Evolutionary conservation across 139 green algal genomes (phyloP), one percentile per base, ranked within the genome.

Genomic region (Micractinium conductrix): DNA sequence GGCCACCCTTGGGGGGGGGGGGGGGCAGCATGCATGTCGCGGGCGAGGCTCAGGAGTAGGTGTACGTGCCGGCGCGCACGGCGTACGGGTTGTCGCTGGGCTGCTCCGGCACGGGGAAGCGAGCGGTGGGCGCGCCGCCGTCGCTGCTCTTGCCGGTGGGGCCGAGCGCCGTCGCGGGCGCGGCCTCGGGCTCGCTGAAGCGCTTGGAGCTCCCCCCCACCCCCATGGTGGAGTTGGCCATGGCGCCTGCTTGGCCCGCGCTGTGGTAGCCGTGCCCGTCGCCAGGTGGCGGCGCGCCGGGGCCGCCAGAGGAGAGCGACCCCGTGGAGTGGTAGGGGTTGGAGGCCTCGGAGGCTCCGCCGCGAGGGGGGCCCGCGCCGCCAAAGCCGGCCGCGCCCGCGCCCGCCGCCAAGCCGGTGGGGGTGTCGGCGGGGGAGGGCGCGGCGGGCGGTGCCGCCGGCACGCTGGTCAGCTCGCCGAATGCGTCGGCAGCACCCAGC

Each of bases 251-350:
- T 4, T 35, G 45, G 42, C 10, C 40, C 1, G 43, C 55, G 8
- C 58, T 58, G 4, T 53, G 44, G 70, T 78, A 78, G 43, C 28
- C 28, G 0, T 43, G 70, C 28, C 35, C 30, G 42, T 78, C 70
- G 26, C 26, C 30, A n/a, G n/a, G n/a, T 22, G 42, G 70, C 42
- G 48, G 45, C 8, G 33, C 48, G 74, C 45, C 74, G 10, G 74
- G 58, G 10, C 1, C 26, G 53, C 0, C 76, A 55, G 28, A 35
- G 76, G 53, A 26, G 37, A 82, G 58, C 0, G 58, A 72, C 26
- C 58, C 58, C 6, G 76, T 72, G 33, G 74, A 80, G 38, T 82
- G 76, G 55, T 82, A 82, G 2, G 76, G 76, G 76, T 82, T 82
- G 37, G 58, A 71, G 1, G 58, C 55, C 16, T 82, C 76, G 5